phyloP scores from a whole-genome alignment of 2,329 filamentous ascomycete genomes.

The Mariannaea elegans region DNA sequence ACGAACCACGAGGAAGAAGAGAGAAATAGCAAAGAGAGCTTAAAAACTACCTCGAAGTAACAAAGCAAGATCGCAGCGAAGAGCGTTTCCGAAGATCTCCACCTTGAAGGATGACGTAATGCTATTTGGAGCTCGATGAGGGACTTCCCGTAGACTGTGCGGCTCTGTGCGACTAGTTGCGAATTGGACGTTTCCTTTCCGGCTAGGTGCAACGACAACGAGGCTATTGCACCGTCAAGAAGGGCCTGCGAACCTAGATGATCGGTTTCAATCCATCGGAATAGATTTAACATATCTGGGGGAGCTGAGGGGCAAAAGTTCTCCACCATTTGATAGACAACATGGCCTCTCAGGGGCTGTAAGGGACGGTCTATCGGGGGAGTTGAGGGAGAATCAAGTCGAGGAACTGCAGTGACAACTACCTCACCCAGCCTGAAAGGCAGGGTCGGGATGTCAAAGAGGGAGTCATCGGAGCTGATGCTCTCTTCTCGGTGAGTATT shows the following conservation, averaged over 20 bases:
- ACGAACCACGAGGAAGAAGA: neutral
- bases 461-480: slow-evolving; percentile 27
- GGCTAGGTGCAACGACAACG: slow-evolving; percentile 49
- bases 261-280: slow-evolving; percentile 39
- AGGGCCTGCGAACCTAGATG: slow-evolving; percentile 47
- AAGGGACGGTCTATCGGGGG: slow-evolving; percentile 24
- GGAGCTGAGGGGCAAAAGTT: slow-evolving; percentile 30
- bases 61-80: slow-evolving; percentile 52
- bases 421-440: neutral
- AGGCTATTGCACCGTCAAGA: slow-evolving; percentile 50
- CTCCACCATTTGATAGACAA: slow-evolving; percentile 45
- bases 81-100: slow-evolving; percentile 52
- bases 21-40: neutral
- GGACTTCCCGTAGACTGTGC: slow-evolving; percentile 50
- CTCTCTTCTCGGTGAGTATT: slow-evolving; percentile 9
- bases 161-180: slow-evolving; percentile 45
- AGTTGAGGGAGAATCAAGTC: slow-evolving; percentile 11
- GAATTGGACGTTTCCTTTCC: slow-evolving; percentile 46
- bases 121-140: slow-evolving; percentile 47
- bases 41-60: slow-evolving; percentile 47
- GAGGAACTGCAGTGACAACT: slow-evolving; percentile 11
- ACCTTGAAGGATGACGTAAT: slow-evolving; percentile 48
- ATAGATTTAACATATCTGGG: slow-evolving; percentile 36
- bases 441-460: slow-evolving; percentile 7
- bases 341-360: slow-evolving; percentile 40